These are phyloP conservation scores for Verbena officinalis DNA, from an alignment of 257 asterid genomes.

Conservation along the genomic window DNA sequence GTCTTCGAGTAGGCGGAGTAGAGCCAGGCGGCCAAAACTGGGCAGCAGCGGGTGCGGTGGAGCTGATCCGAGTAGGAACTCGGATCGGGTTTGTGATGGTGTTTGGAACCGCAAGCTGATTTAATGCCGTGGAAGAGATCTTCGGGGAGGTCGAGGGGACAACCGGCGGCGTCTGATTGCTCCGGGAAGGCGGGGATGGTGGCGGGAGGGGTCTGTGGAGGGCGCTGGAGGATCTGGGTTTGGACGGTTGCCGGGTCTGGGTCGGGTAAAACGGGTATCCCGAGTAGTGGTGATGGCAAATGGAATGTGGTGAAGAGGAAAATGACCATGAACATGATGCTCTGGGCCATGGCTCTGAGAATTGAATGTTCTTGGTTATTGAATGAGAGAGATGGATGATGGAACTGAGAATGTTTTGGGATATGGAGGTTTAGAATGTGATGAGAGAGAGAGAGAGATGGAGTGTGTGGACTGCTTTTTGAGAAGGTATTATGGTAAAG, in stretches of 20 bases:
- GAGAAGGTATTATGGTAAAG: background rate
- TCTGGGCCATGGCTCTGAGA: slow-evolving; percentile 54
- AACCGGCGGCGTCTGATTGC: slow-evolving; percentile 63
- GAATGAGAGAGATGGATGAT: slow-evolving; percentile 6
- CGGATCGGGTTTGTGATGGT: slow-evolving; percentile 45
- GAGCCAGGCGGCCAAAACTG: slow-evolving; percentile 90
- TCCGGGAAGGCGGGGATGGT: slow-evolving; percentile 98
- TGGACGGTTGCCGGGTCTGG: slow-evolving; percentile 60
- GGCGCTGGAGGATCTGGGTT: slow-evolving; percentile 53
- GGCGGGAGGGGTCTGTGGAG: slow-evolving; percentile 53
- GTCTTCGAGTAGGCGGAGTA: slow-evolving; percentile 84
- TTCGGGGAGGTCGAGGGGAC: slow-evolving; percentile 80
- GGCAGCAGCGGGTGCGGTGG: slow-evolving; percentile 88
- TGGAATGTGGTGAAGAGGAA: slow-evolving; percentile 37
- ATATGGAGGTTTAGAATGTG: background rate
- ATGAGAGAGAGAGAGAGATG: slow-evolving; percentile 24
- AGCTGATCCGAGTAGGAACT: slow-evolving; percentile 45
- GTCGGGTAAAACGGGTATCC: slow-evolving; percentile 56
- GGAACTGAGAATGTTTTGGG: slow-evolving; percentile 18
- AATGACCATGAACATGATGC: slow-evolving; percentile 33
- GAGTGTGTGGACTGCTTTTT: slow-evolving; percentile 7
- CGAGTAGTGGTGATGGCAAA: slow-evolving; percentile 28
- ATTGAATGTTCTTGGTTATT: slow-evolving; percentile 9
- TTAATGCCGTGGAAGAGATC: slow-evolving; percentile 67
- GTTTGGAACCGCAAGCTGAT: slow-evolving; percentile 65